Evolutionary conservation across 1,284 basidiomycete species (phyloP).

Genomic region (Apiotrichum veenhuisii): DNA sequence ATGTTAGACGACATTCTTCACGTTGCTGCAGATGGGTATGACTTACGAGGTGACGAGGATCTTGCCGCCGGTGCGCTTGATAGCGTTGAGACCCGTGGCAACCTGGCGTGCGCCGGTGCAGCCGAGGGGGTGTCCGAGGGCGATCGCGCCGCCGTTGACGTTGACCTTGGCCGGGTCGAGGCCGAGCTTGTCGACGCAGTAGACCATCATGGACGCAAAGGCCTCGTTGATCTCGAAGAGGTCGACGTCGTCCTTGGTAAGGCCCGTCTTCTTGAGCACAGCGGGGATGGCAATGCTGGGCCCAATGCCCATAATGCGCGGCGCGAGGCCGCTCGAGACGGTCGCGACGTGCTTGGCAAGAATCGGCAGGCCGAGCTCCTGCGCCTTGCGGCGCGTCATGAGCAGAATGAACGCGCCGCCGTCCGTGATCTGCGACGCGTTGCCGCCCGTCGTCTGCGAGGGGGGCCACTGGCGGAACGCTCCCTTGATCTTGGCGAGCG

Average conservation of each 20-base stretch:
- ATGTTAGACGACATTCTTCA: background rate
- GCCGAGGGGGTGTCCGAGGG: constrained; percentile 65
- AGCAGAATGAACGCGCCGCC: constrained; percentile 93
- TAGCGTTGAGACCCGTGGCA: constrained; percentile 79
- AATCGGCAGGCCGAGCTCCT: constrained; percentile 83
- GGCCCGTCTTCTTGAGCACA: constrained; percentile 61
- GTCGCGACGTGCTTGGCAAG: constrained; percentile 85
- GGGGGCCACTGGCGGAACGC: constrained; percentile 80
- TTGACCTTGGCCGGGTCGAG: constrained; percentile 77
- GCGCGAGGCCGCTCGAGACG: constrained; percentile 72
- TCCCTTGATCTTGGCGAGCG: constrained; percentile 84
- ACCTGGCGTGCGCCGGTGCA: constrained; percentile 84
- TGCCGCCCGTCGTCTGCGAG: constrained; percentile 71
- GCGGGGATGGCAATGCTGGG: constrained; percentile 81
- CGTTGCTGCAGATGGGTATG: background rate
- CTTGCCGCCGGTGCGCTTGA: constrained; percentile 64
- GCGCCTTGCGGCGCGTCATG: constrained; percentile 77
- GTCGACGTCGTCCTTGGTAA: constrained; percentile 69
- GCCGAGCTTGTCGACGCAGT: constrained; percentile 65
- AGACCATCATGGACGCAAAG: constrained; percentile 77
- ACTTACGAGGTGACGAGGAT: constrained; percentile 68
- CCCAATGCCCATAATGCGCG: constrained; percentile 85
- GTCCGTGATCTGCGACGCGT: constrained; percentile 92
- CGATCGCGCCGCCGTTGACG: constrained; percentile 85
- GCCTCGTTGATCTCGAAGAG: constrained; percentile 85